Base-by-base conservation (phyloP, 805 yeast species). In the Yarrowia keelungensis region DNA sequence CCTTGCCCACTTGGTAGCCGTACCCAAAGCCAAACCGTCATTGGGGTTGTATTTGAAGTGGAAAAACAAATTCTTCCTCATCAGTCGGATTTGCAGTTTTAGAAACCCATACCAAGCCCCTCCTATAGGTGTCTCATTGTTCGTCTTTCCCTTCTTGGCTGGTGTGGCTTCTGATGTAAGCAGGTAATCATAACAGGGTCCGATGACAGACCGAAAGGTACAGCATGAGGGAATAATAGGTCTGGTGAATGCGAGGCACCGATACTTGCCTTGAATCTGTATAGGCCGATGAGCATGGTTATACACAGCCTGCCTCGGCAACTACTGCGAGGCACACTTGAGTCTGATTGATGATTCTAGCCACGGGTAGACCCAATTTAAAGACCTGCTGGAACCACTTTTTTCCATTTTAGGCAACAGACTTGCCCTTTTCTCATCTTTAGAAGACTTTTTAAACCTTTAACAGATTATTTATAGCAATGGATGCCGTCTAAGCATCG, bases 401-500 rank as follows among this genome's bases (percentile, higher is more conserved):
- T 7, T 5, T 42, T 42, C 50, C 50, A 46, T 14, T 46, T 46
- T 46, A 4, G 50, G 50, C 9, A 46, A 46, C 35, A 11, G n/a
- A 22, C 35, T 12, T 22, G 14, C 50, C 50, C n/a, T 22, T 19
- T 46, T 42, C 46, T n/a, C 19, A 42, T 5, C 9, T 8, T 7
- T 8, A n/a, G n/a, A 42, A 15, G 5, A 3, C 16, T n/a, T 42
- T n/a, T 19, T 3, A n/a, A 42, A 9, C 50, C 32, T 45, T 22
- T 46, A 10, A 19, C 15, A 5, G 50, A 11, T 46, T 46, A 32
- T 49, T 49, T 49, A 49, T 49, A 49, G 53, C 53, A 32, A 11
- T 5, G 22, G 19, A 15, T 14, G 53, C 53, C 53, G 53, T 32
- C 12, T 32, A 32, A 5, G 32, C 4, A 26, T 19, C 38, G 16